A percentile compares a stretch with the other conserved stretches of the same genome.
Conservation (phyloP, 2,329 filamentous ascomycete species). For the Stachybotrys chartarum region DNA sequence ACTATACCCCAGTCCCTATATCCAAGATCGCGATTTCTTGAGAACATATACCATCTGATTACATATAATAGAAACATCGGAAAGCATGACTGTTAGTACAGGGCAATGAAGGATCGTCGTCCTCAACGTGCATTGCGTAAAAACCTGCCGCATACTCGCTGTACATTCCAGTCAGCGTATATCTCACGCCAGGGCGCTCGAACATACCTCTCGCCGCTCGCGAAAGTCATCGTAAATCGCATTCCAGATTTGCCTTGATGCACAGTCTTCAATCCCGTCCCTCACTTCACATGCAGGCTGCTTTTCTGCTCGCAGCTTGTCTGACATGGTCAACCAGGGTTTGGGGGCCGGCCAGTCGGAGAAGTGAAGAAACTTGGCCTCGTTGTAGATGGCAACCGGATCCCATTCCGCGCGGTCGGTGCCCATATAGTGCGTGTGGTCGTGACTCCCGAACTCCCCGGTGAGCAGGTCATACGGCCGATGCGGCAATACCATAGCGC, state of each 20-base stretch:
- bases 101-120: too few relatives aligned
- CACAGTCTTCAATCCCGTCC: constrained; percentile 41
- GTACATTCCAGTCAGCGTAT: too few relatives aligned
- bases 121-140: too few relatives aligned
- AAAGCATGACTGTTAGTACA: too few relatives aligned
- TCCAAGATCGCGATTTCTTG: too few relatives aligned
- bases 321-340: constrained; percentile 27
- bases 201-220: not conserved
- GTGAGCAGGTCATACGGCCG: constrained; percentile 54
- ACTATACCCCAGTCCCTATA: too few relatives aligned
- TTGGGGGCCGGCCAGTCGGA: constrained; percentile 39
- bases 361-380: constrained; percentile 51
- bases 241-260: constrained; percentile 7
- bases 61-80: too few relatives aligned
- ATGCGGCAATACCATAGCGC: constrained; percentile 56
- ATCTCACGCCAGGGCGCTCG: too few relatives aligned
- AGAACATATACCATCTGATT: too few relatives aligned
- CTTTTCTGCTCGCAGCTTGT: constrained; percentile 1
- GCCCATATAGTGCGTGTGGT: constrained; percentile 35
- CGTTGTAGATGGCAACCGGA: constrained; percentile 39
- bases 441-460: constrained; percentile 50
- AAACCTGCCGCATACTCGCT: too few relatives aligned
- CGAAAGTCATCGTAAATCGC: constrained; percentile 41
- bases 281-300: constrained; percentile 31
- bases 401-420: constrained; percentile 45